These are phyloP conservation scores for Phytophthora aleatoria DNA, from an alignment of 352 stramenopile genomes.

Conservation along the genomic window DNA sequence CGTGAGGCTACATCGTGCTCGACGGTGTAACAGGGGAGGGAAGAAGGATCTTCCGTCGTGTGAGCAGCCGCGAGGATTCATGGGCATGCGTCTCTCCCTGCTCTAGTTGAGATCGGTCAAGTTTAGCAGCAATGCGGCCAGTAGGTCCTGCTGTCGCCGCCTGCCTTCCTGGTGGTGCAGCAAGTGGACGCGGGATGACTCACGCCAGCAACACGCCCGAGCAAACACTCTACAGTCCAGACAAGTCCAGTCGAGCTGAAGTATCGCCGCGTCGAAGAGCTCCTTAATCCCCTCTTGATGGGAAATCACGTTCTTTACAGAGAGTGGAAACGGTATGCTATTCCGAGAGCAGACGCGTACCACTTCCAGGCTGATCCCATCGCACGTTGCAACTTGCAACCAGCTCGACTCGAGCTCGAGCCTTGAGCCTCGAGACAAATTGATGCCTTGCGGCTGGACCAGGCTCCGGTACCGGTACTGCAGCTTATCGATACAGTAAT, in stretches of 20 bases:
- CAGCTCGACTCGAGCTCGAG: not conserved
- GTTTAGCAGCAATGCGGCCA: not conserved
- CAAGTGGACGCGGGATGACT: constrained; percentile 14
- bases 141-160: not conserved
- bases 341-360: constrained; percentile 13
- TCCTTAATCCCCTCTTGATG: constrained; percentile 10
- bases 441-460: too few relatives aligned
- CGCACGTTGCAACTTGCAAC: not conserved
- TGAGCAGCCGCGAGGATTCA: too few relatives aligned
- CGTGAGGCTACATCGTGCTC: constrained; percentile 4
- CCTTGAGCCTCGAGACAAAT: too few relatives aligned
- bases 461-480: too few relatives aligned
- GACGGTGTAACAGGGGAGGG: not conserved
- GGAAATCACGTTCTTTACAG: not conserved
- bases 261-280: constrained; percentile 13
- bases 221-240: constrained; percentile 21
- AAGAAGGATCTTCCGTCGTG: not conserved
- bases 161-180: constrained; percentile 12
- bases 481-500: too few relatives aligned
- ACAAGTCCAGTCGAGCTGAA: constrained; percentile 38
- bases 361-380: constrained; percentile 12
- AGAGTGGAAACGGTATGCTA: not conserved
- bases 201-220: not conserved
- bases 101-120: not conserved
- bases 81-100: not conserved